These are phyloP conservation scores for Zymoseptoria tritici DNA, from an alignment of 2,329 filamentous ascomycete genomes.

Conservation along the genomic window DNA sequence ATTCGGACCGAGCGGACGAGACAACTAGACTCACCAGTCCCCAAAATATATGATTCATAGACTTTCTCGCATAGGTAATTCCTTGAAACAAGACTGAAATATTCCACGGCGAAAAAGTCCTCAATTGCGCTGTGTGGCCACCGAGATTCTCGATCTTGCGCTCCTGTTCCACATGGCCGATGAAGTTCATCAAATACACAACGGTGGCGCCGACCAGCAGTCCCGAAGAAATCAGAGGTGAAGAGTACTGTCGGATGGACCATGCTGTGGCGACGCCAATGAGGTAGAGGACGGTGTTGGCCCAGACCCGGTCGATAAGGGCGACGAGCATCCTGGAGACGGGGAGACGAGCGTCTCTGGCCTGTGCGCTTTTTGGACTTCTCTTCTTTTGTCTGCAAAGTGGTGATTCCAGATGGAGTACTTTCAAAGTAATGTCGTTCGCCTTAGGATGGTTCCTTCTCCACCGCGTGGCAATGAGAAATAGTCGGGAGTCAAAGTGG, in stretches of 20 bases:
- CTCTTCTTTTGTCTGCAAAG: not conserved
- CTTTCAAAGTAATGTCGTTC: not conserved
- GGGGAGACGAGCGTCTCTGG: not conserved
- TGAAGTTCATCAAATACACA: conserved; percentile 15
- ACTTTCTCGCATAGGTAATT: conserved; percentile 58
- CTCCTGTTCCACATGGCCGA: conserved; percentile 25
- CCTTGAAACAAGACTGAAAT: conserved; percentile 46
- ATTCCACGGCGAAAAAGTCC: conserved; percentile 3
- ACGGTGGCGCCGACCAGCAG: not conserved
- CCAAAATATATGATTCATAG: conserved; percentile 39
- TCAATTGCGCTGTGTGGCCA: conserved; percentile 34
- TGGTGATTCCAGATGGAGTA: not conserved
- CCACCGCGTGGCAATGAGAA: not conserved
- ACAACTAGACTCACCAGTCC: conserved; percentile 56
- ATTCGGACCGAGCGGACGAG: not conserved
- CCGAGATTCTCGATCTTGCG: conserved; percentile 36
- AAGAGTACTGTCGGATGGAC: not conserved
- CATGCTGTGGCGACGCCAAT: not conserved
- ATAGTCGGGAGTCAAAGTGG: not conserved
- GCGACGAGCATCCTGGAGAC: conserved; percentile 1
- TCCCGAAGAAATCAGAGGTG: not conserved
- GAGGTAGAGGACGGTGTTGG: conserved; percentile 3
- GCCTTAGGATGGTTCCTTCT: not conserved
- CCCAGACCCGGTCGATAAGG: conserved; percentile 5
- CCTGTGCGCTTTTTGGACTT: not conserved